phyloP scores from a whole-genome alignment of 768 basidiomycete species.

The Amylocystis lapponica region DNA sequence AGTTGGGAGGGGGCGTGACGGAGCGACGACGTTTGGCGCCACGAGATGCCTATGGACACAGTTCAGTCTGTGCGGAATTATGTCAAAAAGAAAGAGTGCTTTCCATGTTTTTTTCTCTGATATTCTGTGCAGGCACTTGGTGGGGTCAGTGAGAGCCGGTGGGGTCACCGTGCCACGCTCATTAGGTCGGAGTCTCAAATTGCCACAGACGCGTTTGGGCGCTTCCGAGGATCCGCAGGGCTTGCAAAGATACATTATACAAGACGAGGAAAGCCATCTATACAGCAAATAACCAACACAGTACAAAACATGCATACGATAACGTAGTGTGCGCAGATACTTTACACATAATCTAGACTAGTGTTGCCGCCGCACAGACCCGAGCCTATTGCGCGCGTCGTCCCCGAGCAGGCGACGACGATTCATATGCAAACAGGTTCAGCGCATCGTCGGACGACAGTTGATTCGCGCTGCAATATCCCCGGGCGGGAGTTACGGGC shows the following conservation, averaged over 20 bases:
- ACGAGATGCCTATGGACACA: constrained; percentile 34
- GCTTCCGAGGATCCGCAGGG: background rate
- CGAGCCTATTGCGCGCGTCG: too few relatives aligned
- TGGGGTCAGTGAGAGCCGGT: background rate
- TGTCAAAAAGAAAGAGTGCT: background rate
- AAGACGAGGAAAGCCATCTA: too few relatives aligned
- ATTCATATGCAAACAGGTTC: constrained; percentile 39
- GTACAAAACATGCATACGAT: too few relatives aligned
- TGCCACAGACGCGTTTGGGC: constrained; percentile 16
- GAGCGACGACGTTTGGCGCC: constrained; percentile 52
- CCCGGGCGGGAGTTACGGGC: background rate
- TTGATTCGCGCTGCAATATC: constrained; percentile 1
- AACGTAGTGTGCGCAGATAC: too few relatives aligned
- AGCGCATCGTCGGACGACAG: constrained; percentile 43
- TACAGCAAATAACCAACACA: too few relatives aligned
- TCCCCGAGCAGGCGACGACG: too few relatives aligned
- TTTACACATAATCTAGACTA: too few relatives aligned
- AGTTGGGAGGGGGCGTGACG: constrained; percentile 47
- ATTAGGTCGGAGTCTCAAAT: constrained; percentile 15
- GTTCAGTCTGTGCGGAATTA: background rate
- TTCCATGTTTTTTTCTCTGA: background rate
- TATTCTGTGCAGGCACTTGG: background rate
- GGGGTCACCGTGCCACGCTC: constrained; percentile 14
- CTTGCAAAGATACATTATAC: background rate
- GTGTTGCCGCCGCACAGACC: too few relatives aligned